Conservation (phyloP, 1,284 basidiomycete genomes). For the Pseudozyma sp. region DNA sequence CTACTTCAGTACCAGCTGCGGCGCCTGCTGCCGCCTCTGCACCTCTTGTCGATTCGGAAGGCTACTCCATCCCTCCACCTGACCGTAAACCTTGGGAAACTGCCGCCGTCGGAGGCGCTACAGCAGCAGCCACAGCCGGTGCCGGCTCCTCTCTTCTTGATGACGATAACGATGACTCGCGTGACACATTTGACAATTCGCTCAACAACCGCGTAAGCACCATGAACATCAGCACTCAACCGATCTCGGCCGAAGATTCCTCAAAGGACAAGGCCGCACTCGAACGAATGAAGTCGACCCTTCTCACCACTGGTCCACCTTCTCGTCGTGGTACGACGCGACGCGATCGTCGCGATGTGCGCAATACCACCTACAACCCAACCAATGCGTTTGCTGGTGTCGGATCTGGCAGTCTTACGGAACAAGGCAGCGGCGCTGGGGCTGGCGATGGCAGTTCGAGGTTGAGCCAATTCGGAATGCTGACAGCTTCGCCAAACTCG, state of each 20-base stretch:
- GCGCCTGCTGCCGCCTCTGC: constrained; percentile 18
- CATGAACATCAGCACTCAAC: constrained; percentile 69
- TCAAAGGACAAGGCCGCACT: constrained; percentile 71
- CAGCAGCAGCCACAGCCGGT: constrained; percentile 1
- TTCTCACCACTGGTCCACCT: constrained; percentile 62
- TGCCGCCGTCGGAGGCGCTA: constrained; percentile 7
- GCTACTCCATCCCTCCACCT: constrained; percentile 72
- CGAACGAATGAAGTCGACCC: constrained; percentile 71
- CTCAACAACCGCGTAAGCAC: constrained; percentile 40
- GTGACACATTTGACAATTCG: constrained; percentile 37
- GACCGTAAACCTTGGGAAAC: constrained; percentile 71
- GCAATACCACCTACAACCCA: constrained; percentile 70
- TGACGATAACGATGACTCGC: constrained; percentile 52
- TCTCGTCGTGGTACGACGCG: constrained; percentile 69
- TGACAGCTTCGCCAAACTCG: constrained; percentile 29
- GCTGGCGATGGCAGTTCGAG: constrained; percentile 35
- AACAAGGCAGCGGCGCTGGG: too few relatives aligned
- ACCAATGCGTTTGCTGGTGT: constrained; percentile 21
- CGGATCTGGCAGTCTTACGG: constrained; percentile 11
- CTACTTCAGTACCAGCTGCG: constrained; percentile 10
- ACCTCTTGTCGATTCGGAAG: constrained; percentile 71
- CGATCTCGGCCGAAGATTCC: constrained; percentile 70
- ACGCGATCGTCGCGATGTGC: constrained; percentile 71
- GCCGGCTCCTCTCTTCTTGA: constrained; percentile 61
- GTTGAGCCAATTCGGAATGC: constrained; percentile 41